Evolutionary conservation across 2,329 filamentous ascomycete genomes (phyloP).

Genomic region (Phaeophleospora eucalypticola): DNA sequence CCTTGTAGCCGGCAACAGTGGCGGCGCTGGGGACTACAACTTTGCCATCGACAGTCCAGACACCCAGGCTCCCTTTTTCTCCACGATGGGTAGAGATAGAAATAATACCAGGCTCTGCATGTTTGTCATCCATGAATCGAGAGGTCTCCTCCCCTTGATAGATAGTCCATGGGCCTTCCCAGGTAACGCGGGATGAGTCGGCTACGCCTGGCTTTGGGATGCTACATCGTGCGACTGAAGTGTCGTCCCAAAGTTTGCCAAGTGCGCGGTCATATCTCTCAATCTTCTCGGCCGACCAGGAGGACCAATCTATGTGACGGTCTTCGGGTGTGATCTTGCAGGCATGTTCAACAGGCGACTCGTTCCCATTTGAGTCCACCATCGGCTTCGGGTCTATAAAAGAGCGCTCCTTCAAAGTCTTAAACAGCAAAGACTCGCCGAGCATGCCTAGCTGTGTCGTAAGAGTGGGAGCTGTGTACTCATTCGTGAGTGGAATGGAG

Average conservation of each 20-base stretch:
- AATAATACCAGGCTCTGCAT: background rate
- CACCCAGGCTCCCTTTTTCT: constrained; percentile 8
- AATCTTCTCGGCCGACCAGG: constrained; percentile 54
- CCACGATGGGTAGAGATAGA: background rate
- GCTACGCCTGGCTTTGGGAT: constrained; percentile 1
- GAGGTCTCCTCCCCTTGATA: background rate
- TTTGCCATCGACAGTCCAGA: constrained; percentile 20
- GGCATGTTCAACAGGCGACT: no score
- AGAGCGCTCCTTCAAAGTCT: constrained; percentile 57
- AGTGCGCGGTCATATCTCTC: constrained; percentile 56
- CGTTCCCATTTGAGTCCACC: constrained; percentile 11
- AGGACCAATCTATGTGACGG: constrained; percentile 57
- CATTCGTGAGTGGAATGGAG: no score
- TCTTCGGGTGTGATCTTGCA: constrained; percentile 68
- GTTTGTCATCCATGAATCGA: background rate
- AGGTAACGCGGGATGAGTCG: constrained; percentile 23
- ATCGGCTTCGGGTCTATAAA: constrained; percentile 58
- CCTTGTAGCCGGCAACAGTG: constrained; percentile 23
- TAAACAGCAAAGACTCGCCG: constrained; percentile 68
- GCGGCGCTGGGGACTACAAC: constrained; percentile 18
- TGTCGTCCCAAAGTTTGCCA: constrained; percentile 61
- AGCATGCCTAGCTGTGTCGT: constrained; percentile 57
- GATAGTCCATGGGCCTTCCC: constrained; percentile 23
- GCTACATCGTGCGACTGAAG: constrained; percentile 23
- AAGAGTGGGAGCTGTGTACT: no score